These are phyloP conservation scores for Fallopia convolvulus DNA, from an alignment of 148 eudicot species.

Conservation along the genomic window DNA sequence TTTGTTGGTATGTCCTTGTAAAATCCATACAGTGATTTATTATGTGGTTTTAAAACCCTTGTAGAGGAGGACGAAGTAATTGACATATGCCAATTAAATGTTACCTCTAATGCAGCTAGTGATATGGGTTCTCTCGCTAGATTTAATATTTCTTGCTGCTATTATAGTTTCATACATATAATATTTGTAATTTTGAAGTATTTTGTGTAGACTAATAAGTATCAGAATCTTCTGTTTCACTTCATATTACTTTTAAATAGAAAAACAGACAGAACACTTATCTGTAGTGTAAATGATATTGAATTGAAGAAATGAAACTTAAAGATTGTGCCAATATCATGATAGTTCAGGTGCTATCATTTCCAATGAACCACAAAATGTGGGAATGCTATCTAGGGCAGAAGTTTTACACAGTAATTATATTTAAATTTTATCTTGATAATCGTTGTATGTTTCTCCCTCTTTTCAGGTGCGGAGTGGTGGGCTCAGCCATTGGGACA, in stretches of 20 bases:
- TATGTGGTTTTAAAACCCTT: not conserved
- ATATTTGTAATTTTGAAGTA: not conserved
- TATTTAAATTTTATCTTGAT: not conserved
- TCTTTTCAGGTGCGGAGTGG: constrained; percentile 78
- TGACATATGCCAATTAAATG: not conserved
- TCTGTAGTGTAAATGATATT: not conserved
- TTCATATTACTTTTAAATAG: not conserved
- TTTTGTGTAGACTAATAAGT: not conserved
- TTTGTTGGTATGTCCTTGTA: constrained; percentile 54
- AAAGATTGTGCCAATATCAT: not conserved
- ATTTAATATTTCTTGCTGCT: not conserved
- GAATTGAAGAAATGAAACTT: not conserved
- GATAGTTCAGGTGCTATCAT: not conserved
- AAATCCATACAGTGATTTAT: not conserved
- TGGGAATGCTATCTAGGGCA: not conserved
- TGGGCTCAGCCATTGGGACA: constrained; percentile 81
- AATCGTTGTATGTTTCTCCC: not conserved
- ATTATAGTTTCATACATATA: not conserved
- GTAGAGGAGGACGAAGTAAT: not conserved
- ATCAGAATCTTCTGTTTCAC: not conserved
- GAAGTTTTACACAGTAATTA: not conserved
- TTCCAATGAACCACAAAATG: not conserved
- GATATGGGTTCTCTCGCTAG: not conserved
- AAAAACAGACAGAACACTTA: not conserved
- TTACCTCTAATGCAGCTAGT: not conserved